Evolutionary conservation across 2,329 filamentous ascomycete species (phyloP).

Genomic region (Capronia epimyces): DNA sequence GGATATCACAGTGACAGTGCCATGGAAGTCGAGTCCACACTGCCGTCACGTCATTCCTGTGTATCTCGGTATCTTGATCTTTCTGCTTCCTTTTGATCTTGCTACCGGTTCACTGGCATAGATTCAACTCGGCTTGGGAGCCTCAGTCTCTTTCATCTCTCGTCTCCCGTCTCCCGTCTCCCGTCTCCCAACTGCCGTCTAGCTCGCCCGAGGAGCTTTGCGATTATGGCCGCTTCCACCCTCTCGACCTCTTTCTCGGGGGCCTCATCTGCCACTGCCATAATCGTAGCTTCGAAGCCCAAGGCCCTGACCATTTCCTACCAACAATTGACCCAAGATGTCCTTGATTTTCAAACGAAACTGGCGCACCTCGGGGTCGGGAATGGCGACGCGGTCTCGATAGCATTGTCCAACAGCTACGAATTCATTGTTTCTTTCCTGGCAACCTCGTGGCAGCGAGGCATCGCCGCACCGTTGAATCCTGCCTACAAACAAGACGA

Average conservation of each 20-base stretch:
- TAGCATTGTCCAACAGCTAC: slow-evolving; percentile 77
- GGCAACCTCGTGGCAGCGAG: slow-evolving; percentile 77
- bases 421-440: slow-evolving; percentile 85
- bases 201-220: not conserved
- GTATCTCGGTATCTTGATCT: not conserved
- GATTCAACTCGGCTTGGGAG: no score
- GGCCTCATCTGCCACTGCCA: slow-evolving; percentile 51
- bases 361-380: slow-evolving; percentile 69
- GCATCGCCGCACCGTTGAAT: slow-evolving; percentile 79
- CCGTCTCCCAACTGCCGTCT: no score
- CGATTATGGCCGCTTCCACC: slow-evolving; percentile 46
- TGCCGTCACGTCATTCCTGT: not conserved
- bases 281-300: slow-evolving; percentile 67
- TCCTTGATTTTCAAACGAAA: slow-evolving; percentile 67
- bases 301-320: slow-evolving; percentile 63
- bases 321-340: slow-evolving; percentile 59
- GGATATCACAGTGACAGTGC: no score
- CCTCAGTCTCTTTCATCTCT: not conserved
- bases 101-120: no score
- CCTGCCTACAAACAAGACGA: slow-evolving; percentile 83
- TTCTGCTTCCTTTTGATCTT: slow-evolving; percentile 1
- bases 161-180: not conserved
- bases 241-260: slow-evolving; percentile 54
- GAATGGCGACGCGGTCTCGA: slow-evolving; percentile 67
- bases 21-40: not conserved